Conservation (phyloP, 2,329 filamentous ascomycete genomes). For the Epichloe coenophiala region DNA sequence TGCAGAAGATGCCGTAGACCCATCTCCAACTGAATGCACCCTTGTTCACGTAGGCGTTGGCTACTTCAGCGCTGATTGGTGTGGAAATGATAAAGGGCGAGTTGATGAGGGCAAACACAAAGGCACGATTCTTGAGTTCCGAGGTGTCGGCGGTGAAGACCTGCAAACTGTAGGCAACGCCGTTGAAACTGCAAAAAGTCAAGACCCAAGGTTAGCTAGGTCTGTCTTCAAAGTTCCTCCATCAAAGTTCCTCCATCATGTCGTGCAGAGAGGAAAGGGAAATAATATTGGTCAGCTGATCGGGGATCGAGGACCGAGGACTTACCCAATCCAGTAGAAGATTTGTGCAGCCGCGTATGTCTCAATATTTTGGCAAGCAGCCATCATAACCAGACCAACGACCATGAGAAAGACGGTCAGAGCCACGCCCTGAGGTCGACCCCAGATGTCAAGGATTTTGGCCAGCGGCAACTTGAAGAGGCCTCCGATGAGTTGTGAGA, state of each 20-base stretch:
- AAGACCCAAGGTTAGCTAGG: no score
- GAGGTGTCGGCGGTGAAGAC: slow-evolving; percentile 54
- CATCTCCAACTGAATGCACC: slow-evolving; percentile 17
- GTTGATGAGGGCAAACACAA: slow-evolving; percentile 26
- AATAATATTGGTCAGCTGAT: no score
- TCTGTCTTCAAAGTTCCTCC: no score
- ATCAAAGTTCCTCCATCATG: no score
- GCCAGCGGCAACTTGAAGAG: slow-evolving; percentile 48
- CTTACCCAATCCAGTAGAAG: slow-evolving; percentile 41
- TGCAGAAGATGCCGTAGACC: slow-evolving; percentile 44
- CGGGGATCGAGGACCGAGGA: no score
- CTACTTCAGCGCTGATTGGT: slow-evolving; percentile 17
- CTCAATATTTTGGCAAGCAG: slow-evolving; percentile 31
- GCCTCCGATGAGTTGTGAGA: slow-evolving; percentile 39
- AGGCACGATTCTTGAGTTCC: slow-evolving; percentile 21
- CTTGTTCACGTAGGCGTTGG: slow-evolving; percentile 14
- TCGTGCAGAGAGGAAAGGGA: no score
- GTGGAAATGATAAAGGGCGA: slow-evolving; percentile 33
- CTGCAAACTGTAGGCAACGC: slow-evolving; percentile 46
- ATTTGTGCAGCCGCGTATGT: slow-evolving; percentile 41
- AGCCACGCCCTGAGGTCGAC: slow-evolving; percentile 45
- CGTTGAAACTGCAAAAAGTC: slow-evolving; percentile 27
- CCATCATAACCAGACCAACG: slow-evolving; percentile 44
- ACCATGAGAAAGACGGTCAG: slow-evolving; percentile 36
- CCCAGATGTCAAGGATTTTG: slow-evolving; percentile 50